Conservation (phyloP, 2,329 filamentous ascomycete genomes). For the Fusarium pininemorale region DNA sequence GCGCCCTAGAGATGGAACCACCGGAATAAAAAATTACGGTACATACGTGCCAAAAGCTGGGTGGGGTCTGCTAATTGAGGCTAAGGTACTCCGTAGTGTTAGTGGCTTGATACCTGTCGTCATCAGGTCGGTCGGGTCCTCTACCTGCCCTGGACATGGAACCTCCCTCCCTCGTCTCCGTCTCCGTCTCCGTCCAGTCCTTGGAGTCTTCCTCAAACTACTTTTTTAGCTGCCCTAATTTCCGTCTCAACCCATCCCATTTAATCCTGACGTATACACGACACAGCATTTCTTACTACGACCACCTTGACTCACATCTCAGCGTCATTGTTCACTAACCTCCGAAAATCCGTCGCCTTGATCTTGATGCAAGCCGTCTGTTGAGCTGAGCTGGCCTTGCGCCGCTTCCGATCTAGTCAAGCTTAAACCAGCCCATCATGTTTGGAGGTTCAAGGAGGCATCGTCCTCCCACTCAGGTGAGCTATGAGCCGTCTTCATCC, state of each 20-base stretch:
- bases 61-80: slow-evolving; percentile 25
- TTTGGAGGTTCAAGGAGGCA: slow-evolving; percentile 62
- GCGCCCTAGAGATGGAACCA: neutral
- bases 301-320: slow-evolving; percentile 17
- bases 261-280: slow-evolving; percentile 8
- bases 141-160: slow-evolving; percentile 16
- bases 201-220: slow-evolving; percentile 7
- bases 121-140: slow-evolving; percentile 23
- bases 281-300: slow-evolving; percentile 6
- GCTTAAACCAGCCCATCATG: slow-evolving; percentile 48
- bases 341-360: slow-evolving; percentile 16
- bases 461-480: slow-evolving; percentile 59
- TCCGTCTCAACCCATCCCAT: slow-evolving; percentile 17
- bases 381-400: slow-evolving; percentile 33
- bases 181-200: neutral
- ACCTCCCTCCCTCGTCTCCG: slow-evolving; percentile 9
- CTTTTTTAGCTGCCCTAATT: slow-evolving; percentile 19
- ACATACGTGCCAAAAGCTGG: neutral
- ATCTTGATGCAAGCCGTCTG: slow-evolving; percentile 38
- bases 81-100: slow-evolving; percentile 5
- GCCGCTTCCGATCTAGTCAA: slow-evolving; percentile 33
- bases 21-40: neutral
- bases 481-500: slow-evolving; percentile 55
- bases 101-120: slow-evolving; percentile 44
- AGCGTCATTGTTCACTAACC: slow-evolving; percentile 3